Conservation (phyloP, 2,329 filamentous ascomycete species). For the Endothia cerciana region DNA sequence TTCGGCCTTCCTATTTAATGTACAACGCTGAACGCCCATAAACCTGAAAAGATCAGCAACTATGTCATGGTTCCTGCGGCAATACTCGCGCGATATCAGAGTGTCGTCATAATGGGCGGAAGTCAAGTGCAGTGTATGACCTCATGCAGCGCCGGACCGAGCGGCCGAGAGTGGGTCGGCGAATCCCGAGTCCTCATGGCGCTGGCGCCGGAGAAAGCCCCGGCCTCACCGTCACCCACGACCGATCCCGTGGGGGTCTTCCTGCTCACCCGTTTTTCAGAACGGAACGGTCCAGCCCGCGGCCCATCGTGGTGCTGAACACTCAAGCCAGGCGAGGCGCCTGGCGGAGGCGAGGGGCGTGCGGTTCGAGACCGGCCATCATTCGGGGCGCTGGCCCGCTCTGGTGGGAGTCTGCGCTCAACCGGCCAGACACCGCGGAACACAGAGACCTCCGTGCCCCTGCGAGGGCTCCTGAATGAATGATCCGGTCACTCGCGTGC, state of each 20-base stretch:
- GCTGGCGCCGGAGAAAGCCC: background rate
- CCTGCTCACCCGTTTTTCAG: background rate
- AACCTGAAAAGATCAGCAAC: background rate
- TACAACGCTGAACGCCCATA: background rate
- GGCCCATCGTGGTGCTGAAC: no score
- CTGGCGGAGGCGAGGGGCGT: no score
- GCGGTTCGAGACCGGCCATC: background rate
- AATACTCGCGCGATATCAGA: background rate
- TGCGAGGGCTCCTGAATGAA: no score
- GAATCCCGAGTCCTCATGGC: background rate
- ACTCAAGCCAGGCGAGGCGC: no score
- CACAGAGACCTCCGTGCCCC: background rate
- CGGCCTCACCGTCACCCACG: background rate
- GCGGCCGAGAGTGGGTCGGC: slow-evolving; percentile 10
- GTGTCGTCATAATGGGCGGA: slow-evolving; percentile 13
- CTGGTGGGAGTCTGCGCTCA: background rate
- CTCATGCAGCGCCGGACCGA: slow-evolving; percentile 3
- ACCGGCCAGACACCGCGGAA: background rate
- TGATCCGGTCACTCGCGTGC: background rate
- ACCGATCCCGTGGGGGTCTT: background rate
- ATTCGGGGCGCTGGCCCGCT: background rate
- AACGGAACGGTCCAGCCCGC: background rate
- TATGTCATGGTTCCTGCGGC: slow-evolving; percentile 8
- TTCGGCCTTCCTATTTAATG: background rate
- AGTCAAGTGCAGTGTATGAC: background rate